Evolutionary conservation across 495 filamentous ascomycete genomes (phyloP).

Genomic region (Podospora didyma): DNA sequence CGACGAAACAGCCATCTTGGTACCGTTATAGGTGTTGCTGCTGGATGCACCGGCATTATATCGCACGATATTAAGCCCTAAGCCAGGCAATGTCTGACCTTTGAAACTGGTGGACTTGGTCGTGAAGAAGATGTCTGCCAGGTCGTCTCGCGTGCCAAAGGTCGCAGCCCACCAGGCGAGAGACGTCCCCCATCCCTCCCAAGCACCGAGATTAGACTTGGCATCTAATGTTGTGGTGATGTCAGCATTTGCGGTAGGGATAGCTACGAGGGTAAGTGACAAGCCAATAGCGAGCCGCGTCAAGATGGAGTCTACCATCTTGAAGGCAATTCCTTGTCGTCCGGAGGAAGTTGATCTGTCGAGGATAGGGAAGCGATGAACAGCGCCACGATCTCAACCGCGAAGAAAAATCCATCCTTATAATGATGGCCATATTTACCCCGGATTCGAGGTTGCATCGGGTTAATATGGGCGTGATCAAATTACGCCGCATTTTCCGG

Average conservation of each 20-base stretch:
- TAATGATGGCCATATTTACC: no score
- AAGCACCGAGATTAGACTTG: conserved; percentile 31
- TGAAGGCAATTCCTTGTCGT: no score
- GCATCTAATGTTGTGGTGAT: conserved; percentile 27
- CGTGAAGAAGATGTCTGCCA: conserved; percentile 36
- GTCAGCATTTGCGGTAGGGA: not conserved
- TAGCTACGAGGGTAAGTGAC: not conserved
- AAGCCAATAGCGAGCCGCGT: not conserved
- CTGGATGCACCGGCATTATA: conserved; percentile 37
- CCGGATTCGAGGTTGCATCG: no score
- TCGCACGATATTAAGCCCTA: conserved; percentile 38
- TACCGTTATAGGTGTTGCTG: conserved; percentile 29
- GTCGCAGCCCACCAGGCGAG: conserved; percentile 38
- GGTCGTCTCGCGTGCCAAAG: conserved; percentile 31
- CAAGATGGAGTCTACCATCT: not conserved
- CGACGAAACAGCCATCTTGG: conserved; percentile 30
- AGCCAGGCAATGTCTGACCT: conserved; percentile 25
- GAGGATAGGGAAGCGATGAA: no score
- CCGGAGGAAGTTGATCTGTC: no score
- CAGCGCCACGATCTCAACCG: no score
- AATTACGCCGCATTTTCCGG: no score
- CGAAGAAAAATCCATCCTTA: no score
- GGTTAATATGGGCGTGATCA: no score
- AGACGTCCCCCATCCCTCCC: conserved; percentile 40
- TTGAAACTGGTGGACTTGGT: conserved; percentile 16